phyloP scores from a whole-genome alignment of 495 filamentous ascomycete genomes.

The Neurospora tetrasperma region DNA sequence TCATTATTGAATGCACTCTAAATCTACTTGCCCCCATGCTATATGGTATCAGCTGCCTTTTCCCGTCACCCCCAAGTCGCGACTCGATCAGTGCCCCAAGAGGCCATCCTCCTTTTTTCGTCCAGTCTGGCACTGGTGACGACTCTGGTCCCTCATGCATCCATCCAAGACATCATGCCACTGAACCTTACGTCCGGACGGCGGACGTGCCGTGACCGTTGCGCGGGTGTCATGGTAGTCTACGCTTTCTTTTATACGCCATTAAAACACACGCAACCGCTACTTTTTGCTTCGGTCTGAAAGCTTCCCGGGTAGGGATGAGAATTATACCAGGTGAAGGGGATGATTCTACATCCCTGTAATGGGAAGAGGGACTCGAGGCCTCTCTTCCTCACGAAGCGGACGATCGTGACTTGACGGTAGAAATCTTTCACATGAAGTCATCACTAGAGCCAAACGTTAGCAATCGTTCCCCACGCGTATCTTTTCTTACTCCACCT shows the following conservation, averaged over 20 bases:
- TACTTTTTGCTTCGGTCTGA: neutral
- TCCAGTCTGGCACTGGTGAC: neutral
- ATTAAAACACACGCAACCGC: neutral
- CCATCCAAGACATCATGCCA: neutral
- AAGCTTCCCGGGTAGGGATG: neutral
- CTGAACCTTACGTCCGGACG: neutral
- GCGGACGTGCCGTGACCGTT: neutral
- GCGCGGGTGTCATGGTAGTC: neutral
- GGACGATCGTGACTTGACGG: neutral
- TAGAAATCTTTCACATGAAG: conserved; percentile 37
- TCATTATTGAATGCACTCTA: neutral
- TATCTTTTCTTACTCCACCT: neutral
- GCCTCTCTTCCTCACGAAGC: neutral
- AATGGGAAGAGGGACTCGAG: neutral
- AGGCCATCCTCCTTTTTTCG: neutral
- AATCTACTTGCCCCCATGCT: neutral
- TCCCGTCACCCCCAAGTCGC: neutral
- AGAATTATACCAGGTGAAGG: neutral
- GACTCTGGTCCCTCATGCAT: neutral
- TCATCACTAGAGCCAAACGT: conserved; percentile 30
- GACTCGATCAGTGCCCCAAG: neutral
- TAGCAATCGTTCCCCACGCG: conserved; percentile 1
- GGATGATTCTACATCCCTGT: neutral
- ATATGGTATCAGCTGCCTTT: neutral
- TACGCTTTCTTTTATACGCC: neutral